Base-by-base conservation (phyloP, 2,329 filamentous ascomycete species). In the Epichloe sp. region DNA sequence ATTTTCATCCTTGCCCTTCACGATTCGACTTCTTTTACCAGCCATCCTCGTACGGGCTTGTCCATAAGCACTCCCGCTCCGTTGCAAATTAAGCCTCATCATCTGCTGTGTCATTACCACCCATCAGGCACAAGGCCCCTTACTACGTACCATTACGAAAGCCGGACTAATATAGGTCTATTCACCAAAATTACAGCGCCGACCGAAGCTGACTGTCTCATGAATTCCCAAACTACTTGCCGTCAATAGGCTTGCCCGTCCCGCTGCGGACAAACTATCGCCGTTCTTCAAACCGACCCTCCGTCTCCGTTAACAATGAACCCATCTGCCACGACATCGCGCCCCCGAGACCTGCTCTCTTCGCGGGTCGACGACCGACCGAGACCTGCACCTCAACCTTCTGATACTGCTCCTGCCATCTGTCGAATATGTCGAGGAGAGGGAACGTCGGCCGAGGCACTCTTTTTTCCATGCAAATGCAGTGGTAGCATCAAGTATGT, bases 391-490 rank as follows among this genome's bases (percentile, higher is more conserved):
- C 40, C 55, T n/a, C 62, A 65, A 47, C 15, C 57, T n/a, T 58
- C 61, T 55, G 66, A 68, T 55, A 55, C 57, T 38, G 61, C 63
- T 31, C 75, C 77, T 52, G 87, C 95, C 63, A 94, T 89, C n/a
- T 98, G 93, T 73, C 84, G 93, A 54, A 98, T 98, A 74, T 98
- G 93, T 69, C 82, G 94, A 59, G 88, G 88, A 49, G 94, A 98
- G 68, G 88, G 80, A 51, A 86, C 85, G 1, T 68, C 76, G 4
- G 79, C 86, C 4, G 93, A 97, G 64, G 89, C 88, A 53, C 78
- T 98, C 40, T 98, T 95, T 73, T 93, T 94, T 64, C 93, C 93
- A 5, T 98, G 93, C 82, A 96, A 96, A 74, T 98, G 93, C 73
- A 96, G 88, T 64, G 93, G 93, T 52, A 97, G 91, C 70, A 98